Evolutionary conservation across 495 filamentous ascomycete genomes (phyloP).

Genomic region (Penicillium waksmanii): DNA sequence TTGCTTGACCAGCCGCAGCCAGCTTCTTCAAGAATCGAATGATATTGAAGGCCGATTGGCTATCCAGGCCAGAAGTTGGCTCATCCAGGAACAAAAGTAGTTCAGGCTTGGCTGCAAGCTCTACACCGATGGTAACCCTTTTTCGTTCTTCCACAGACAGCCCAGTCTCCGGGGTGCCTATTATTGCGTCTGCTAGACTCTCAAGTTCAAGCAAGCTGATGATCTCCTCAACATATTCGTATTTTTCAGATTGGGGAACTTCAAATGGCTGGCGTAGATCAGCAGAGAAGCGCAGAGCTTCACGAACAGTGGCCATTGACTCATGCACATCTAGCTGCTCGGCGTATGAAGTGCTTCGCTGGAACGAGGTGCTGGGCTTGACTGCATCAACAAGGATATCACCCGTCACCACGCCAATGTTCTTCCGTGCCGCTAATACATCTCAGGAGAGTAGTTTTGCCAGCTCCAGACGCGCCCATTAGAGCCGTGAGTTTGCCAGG

Average conservation of each 20-base stretch:
- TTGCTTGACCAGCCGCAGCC: conserved; percentile 79
- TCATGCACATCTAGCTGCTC: conserved; percentile 87
- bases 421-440: conserved; percentile 75
- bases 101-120: conserved; percentile 83
- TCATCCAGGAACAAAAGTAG: conserved; percentile 89
- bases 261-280: conserved; percentile 76
- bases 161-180: conserved; percentile 75
- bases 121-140: conserved; percentile 87
- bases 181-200: conserved; percentile 80
- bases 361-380: conserved; percentile 69
- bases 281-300: conserved; percentile 84
- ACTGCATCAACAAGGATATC: conserved; percentile 76
- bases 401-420: conserved; percentile 75
- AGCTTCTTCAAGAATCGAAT: conserved; percentile 86
- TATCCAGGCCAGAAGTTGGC: conserved; percentile 86
- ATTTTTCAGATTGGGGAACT: conserved; percentile 71
- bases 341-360: conserved; percentile 78
- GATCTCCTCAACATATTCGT: conserved; percentile 82
- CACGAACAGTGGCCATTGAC: conserved; percentile 75
- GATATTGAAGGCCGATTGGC: conserved; percentile 85
- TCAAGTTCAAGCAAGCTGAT: conserved; percentile 82
- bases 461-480: conserved; percentile 86
- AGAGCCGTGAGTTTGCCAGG: conserved; percentile 79
- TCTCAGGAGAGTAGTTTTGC: conserved; percentile 85
- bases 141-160: conserved; percentile 91